These are phyloP conservation scores for Tulasnella sp. DNA, from an alignment of 768 basidiomycete species.

Conservation along the genomic window DNA sequence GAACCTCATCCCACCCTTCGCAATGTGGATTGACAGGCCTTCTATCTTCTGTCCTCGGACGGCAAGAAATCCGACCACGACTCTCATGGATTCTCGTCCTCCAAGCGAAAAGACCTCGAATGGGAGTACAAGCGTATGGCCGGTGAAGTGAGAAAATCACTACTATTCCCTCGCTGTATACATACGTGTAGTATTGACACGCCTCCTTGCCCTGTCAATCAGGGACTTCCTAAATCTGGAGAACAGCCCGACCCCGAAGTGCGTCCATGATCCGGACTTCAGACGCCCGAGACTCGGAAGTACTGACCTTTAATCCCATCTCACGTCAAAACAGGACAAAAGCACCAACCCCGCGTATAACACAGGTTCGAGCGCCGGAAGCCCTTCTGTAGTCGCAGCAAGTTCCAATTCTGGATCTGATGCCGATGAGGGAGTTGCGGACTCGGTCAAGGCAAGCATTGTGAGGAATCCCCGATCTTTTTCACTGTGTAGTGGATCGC, in stretches of 20 bases:
- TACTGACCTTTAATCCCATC: not conserved
- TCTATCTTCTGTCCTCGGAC: not conserved
- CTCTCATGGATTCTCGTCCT: constrained; percentile 4
- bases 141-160: not conserved
- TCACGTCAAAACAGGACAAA: not conserved
- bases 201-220: not conserved
- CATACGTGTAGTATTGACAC: not conserved
- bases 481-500: not conserved
- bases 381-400: not conserved
- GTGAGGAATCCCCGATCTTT: not conserved
- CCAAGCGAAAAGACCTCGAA: not conserved
- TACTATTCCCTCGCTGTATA: not conserved
- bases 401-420: not conserved
- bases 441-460: not conserved
- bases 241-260: not conserved
- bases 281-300: not conserved
- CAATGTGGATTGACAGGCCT: not conserved
- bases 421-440: not conserved
- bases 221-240: not conserved
- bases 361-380: not conserved
- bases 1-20: not conserved
- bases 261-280: not conserved
- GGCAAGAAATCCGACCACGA: constrained; percentile 9
- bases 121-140: not conserved
- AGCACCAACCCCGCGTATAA: not conserved